Evolutionary conservation across 345 rosid genomes (phyloP).

Genomic region (Dovyalis caffra): DNA sequence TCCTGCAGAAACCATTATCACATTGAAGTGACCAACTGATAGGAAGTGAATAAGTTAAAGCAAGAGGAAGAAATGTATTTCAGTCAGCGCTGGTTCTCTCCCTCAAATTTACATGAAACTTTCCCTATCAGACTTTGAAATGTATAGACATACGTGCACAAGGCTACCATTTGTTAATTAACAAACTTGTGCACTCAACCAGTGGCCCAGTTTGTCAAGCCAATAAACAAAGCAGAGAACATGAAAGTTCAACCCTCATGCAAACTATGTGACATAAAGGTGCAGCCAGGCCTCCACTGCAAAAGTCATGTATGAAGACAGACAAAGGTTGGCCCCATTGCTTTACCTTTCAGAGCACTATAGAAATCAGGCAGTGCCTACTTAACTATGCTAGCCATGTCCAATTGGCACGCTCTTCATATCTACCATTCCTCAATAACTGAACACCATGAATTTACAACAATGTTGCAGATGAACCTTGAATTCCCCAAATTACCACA

Average conservation of each 20-base stretch:
- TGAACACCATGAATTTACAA: too few species aligned
- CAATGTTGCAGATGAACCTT: too few species aligned
- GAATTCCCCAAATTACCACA: too few species aligned
- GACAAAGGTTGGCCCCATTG: background rate
- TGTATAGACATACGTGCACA: background rate
- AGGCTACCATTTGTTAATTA: background rate
- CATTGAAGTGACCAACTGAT: constrained; percentile 4
- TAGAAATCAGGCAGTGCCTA: too few species aligned
- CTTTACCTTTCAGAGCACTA: too few species aligned
- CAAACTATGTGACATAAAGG: background rate
- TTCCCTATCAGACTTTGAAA: background rate
- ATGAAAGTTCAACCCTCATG: background rate
- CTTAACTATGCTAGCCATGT: too few species aligned
- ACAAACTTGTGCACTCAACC: background rate
- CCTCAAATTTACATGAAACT: too few species aligned
- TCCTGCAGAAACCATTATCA: constrained; percentile 50
- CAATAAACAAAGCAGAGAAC: background rate
- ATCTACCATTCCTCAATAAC: too few species aligned
- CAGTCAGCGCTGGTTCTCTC: too few species aligned
- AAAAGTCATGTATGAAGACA: background rate
- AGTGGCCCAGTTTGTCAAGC: background rate
- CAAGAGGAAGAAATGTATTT: background rate
- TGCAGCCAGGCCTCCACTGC: background rate
- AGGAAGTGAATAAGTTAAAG: constrained; percentile 4
- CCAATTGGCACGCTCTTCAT: too few species aligned